Conservation (phyloP, 352 stramenopile species). For the Phytophthora hibernalis region DNA sequence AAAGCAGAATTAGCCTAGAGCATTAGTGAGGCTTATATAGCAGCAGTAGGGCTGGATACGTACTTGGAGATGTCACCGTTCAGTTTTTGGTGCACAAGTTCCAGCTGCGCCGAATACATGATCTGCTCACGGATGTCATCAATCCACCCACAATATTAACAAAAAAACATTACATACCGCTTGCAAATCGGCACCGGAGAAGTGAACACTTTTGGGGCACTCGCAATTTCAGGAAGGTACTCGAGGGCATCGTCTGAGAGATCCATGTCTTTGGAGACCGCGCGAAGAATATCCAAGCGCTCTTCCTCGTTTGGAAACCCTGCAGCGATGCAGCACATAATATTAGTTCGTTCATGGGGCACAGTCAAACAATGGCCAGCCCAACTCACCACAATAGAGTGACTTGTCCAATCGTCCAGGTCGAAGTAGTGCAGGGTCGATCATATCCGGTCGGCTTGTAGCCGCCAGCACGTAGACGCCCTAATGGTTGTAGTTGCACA, state of each 20-base stretch:
- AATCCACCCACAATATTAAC: neutral
- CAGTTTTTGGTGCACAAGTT: slow-evolving; percentile 93
- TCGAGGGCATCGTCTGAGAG: slow-evolving; percentile 69
- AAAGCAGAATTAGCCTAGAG: slow-evolving; percentile 1
- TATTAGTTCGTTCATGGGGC: neutral
- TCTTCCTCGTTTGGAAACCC: slow-evolving; percentile 87
- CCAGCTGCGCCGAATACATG: slow-evolving; percentile 95
- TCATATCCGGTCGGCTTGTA: slow-evolving; percentile 97
- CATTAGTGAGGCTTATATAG: neutral
- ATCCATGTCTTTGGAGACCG: slow-evolving; percentile 81
- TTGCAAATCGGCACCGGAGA: slow-evolving; percentile 94
- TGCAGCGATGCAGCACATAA: slow-evolving; percentile 19
- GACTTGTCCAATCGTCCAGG: slow-evolving; percentile 96
- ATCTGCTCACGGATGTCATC: slow-evolving; percentile 47
- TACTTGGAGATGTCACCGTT: slow-evolving; percentile 59
- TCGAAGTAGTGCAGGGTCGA: slow-evolving; percentile 95
- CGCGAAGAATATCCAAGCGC: slow-evolving; percentile 82
- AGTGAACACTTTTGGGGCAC: slow-evolving; percentile 77
- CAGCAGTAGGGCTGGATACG: slow-evolving; percentile 17
- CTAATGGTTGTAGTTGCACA: slow-evolving; percentile 23
- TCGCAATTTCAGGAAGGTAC: slow-evolving; percentile 79
- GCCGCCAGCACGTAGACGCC: slow-evolving; percentile 95
- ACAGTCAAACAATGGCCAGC: neutral
- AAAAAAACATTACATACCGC: slow-evolving; percentile 57
- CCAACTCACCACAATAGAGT: slow-evolving; percentile 83